Percentiles rank a stretch among this genome's conserved stretches.
These are phyloP conservation scores for Daldinia bambusicola DNA, from an alignment of 495 filamentous ascomycete species.

Conservation along the genomic window DNA sequence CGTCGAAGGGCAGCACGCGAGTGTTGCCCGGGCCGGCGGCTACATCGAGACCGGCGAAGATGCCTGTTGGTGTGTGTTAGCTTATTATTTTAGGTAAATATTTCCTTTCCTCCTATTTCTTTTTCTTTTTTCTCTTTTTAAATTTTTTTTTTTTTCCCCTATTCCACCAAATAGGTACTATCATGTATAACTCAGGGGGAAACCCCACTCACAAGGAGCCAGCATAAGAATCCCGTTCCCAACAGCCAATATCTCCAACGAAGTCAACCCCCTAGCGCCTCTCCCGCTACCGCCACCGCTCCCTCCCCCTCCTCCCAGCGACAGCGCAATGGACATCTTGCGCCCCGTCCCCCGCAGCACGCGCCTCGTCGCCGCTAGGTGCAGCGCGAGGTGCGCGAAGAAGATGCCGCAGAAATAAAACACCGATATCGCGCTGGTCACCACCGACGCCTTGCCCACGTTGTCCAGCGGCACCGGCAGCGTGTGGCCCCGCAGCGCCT, in stretches of 20 bases:
- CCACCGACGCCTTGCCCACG: slow-evolving; percentile 16
- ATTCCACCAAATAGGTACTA: neutral
- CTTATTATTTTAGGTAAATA: too few species aligned
- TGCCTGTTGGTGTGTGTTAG: slow-evolving; percentile 25
- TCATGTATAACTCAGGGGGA: neutral
- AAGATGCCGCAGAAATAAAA: slow-evolving; percentile 43
- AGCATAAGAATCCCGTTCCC: slow-evolving; percentile 38
- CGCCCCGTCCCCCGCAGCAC: slow-evolving; percentile 20
- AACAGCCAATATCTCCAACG: slow-evolving; percentile 37
- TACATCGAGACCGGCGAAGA: slow-evolving; percentile 39
- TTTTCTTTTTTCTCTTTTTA: too few species aligned
- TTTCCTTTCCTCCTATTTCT: too few species aligned
- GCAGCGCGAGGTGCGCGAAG: slow-evolving; percentile 35
- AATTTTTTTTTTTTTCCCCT: neutral
- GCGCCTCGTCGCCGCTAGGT: slow-evolving; percentile 30
- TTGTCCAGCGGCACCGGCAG: slow-evolving; percentile 29
- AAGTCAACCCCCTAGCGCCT: slow-evolving; percentile 19
- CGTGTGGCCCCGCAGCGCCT: slow-evolving; percentile 20
- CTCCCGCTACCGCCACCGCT: neutral
- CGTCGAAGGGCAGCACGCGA: slow-evolving; percentile 32
- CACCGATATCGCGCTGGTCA: slow-evolving; percentile 22
- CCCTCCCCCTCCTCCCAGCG: slow-evolving; percentile 12
- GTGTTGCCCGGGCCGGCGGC: slow-evolving; percentile 37
- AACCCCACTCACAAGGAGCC: slow-evolving; percentile 33
- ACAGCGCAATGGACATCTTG: slow-evolving; percentile 25